Evolutionary conservation across 1,139 yeast species (phyloP).

Genomic region (Blastobotrys persicus): DNA sequence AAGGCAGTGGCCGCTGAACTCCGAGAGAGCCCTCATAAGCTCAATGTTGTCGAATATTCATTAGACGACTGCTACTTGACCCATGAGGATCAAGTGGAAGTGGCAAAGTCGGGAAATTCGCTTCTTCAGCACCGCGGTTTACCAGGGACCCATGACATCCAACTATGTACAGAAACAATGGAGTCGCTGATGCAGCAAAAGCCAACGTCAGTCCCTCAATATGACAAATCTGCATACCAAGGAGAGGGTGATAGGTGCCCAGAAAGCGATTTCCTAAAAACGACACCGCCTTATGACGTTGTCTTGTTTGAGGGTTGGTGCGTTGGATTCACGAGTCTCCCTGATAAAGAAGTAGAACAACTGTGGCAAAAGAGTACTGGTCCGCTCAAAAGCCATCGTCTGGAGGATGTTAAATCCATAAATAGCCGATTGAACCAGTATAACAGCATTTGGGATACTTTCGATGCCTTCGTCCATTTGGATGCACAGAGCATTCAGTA

Average conservation of each 20-base stretch:
- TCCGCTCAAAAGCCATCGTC: conserved; percentile 27
- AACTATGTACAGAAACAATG: conserved; percentile 38
- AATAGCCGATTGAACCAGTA: conserved; percentile 53
- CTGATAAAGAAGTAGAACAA: conserved; percentile 30
- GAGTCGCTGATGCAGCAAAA: conserved; percentile 29
- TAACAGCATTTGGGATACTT: conserved; percentile 53
- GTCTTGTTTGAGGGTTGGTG: conserved; percentile 94
- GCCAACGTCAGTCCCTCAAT: conserved; percentile 54
- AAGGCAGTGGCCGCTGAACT: conserved; percentile 44
- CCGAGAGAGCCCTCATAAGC: conserved; percentile 39
- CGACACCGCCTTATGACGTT: conserved; percentile 50
- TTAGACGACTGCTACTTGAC: conserved; percentile 85
- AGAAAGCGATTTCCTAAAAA: conserved; percentile 26
- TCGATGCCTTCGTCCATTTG: conserved; percentile 61
- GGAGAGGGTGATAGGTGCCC: conserved; percentile 79
- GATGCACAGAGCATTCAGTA: conserved; percentile 57
- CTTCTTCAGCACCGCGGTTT: conserved; percentile 78
- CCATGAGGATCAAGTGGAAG: conserved; percentile 51
- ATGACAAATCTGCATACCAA: conserved; percentile 68
- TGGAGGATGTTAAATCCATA: conserved; percentile 42
- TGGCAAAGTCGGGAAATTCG: conserved; percentile 50
- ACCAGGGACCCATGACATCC: conserved; percentile 90
- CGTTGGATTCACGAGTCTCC: conserved; percentile 62
- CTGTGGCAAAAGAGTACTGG: conserved; percentile 24
- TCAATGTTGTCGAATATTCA: conserved; percentile 58